Base-by-base conservation (phyloP, 2,329 filamentous ascomycete species). In the Leptographium procerum region DNA sequence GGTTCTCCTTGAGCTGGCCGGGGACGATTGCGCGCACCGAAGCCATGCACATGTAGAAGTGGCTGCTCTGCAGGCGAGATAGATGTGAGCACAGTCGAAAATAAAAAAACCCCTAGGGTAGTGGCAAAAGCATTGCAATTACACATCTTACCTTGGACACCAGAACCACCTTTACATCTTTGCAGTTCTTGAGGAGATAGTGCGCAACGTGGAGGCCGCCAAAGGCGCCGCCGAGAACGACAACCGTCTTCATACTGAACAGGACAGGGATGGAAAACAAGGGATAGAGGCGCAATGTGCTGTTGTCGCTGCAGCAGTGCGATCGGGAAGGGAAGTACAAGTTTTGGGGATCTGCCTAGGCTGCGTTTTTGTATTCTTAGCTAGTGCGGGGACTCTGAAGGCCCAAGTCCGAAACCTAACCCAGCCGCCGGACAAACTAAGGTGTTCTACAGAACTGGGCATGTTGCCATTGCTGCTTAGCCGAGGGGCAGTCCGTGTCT, bases 41-140 rank as follows among this genome's bases (percentile, higher is more conserved):
- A 29, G 79, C 80, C 6, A 82, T 58, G 68, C 82, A 82, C 80
- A 79, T 82, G 71, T 76, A 83, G 63, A 83, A 79, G 64, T 83
- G 79, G 61, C 72, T 76, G 63, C 76, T 82, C 77, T 82, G 69
- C 34, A 19, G 54, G 52, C 8, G 13, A 11, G 56, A 53, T 10
- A 36, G 36, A 5, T 9, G n/a, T 6, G 5, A 50, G 7, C 14
- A 43, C 10, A n/a, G 36, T 14, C n/a, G n/a, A n/a, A n/a, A n/a
- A n/a, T n/a, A n/a, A n/a, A n/a, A n/a, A n/a, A n/a, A n/a, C n/a
- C n/a, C n/a, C n/a, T n/a, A n/a, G n/a, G n/a, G n/a, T n/a, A n/a
- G n/a, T 1, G 19, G 19, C 13, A 24, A 28, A 11, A 28, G 31
- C 31, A 6, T 19, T 7, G 19, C 19, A n/a, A 9, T 10, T n/a